Percentiles rank a stretch among this genome's conserved stretches.
Evolutionary conservation across 306 rosid genomes (phyloP).

Genomic region (Biancaea sappan): DNA sequence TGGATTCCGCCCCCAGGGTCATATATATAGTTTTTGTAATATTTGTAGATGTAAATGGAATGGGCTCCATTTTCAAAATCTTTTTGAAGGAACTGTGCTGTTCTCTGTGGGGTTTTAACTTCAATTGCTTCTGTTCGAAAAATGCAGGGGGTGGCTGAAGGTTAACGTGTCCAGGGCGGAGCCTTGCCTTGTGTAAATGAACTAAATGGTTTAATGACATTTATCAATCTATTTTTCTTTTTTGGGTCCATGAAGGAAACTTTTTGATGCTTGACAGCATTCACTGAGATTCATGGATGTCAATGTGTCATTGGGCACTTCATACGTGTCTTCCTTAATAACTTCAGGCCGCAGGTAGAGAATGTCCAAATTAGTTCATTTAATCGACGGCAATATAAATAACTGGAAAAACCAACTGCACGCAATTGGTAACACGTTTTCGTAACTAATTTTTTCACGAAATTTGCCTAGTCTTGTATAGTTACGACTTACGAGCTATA

Average conservation of each 20-base stretch:
- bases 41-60: slow-evolving; percentile 28
- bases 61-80: slow-evolving; percentile 16
- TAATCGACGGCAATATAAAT: too few relatives aligned
- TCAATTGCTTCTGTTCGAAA: neutral
- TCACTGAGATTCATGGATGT: neutral
- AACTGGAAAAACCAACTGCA: too few relatives aligned
- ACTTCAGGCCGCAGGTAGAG: too few relatives aligned
- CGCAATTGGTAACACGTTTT: too few relatives aligned
- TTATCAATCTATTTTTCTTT: neutral
- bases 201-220: neutral
- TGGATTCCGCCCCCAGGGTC: neutral
- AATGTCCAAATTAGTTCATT: too few relatives aligned
- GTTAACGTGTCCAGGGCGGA: neutral
- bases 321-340: too few relatives aligned
- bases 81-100: neutral
- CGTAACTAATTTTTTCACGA: too few relatives aligned
- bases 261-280: neutral
- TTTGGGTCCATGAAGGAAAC: neutral
- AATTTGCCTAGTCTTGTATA: too few relatives aligned
- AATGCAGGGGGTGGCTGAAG: neutral
- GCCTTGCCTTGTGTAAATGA: neutral
- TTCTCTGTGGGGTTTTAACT: neutral
- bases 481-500: too few relatives aligned
- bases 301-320: too few relatives aligned
- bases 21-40: slow-evolving; percentile 26